Base-by-base conservation (phyloP, 257 asterid species). In the Solanum sparsipilum region DNA sequence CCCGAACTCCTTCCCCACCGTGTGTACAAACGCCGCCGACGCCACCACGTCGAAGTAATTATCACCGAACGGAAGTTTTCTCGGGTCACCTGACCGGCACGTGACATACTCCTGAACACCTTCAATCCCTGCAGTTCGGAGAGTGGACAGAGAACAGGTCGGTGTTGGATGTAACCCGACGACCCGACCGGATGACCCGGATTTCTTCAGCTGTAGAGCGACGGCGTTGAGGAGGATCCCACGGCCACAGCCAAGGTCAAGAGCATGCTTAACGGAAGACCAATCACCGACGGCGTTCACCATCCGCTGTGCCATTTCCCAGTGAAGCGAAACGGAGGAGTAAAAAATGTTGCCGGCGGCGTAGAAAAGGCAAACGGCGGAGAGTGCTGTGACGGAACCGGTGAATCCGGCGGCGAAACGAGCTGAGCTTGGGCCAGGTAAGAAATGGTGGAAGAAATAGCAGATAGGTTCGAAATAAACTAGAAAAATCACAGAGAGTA, bases 31-130 rank as follows among this genome's bases (percentile, higher is more conserved):
- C 63, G 87, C 95, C 15, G 98, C 98, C 63, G 99, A 96, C n/a
- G 94, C 98, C 92, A 96, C 98, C 90, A 95, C 99, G 90, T 96
- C 98, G 89, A 96, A 96, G 92, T 90, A 95, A 58, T 92, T 91
- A 86, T 96, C 98, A 83, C 88, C 90, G 90, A 96, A 96, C 9
- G 99, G 99, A 12, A 96, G 93, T 29, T 93, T 93, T 68, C 98
- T 81, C 0, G 99, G 98, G 90, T 96, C 98, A 5, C 99, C 99
- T 2, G 95, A 91, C 91, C 99, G 90, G 98, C 99, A 96, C 25
- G 99, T 96, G 88, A 96, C 99, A 70, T 96, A 96, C 79, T 96
- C 98, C 89, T 96, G 98, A 3, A 96, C 99, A 23, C 99, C 99
- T 84, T 96, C 99, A 10, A 93, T 83, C 60, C 95, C 95, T 1